phyloP scores from a whole-genome alignment of 129 eudicot species.

The Cynara cardunculus region DNA sequence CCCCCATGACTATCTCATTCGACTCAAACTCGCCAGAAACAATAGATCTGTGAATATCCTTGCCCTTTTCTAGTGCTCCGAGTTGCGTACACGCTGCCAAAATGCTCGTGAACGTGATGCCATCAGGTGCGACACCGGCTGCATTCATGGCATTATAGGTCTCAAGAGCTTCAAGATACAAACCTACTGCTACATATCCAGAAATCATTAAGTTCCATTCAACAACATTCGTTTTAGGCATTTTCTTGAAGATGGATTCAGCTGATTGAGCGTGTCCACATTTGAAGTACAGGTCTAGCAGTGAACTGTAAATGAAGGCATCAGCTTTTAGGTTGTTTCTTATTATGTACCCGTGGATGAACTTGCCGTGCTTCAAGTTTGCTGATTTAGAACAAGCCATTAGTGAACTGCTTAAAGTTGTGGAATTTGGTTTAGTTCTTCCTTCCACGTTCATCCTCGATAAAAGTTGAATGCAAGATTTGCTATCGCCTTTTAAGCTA shows the following conservation, averaged over 20 bases:
- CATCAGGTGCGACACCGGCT: conserved; percentile 9
- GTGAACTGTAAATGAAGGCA: conserved; percentile 22
- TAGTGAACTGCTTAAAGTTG: conserved; percentile 24
- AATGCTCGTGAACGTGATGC: conserved; percentile 27
- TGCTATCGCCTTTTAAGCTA: conserved; percentile 30
- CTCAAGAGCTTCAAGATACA: conserved; percentile 29
- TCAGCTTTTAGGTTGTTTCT: conserved; percentile 26
- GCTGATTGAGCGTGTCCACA: conserved; percentile 21
- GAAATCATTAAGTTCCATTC: conserved; percentile 44
- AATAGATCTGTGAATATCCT: conserved; percentile 21
- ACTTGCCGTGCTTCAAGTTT: conserved; percentile 20
- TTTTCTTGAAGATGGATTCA: conserved; percentile 17
- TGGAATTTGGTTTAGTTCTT: conserved; percentile 16
- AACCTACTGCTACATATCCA: conserved; percentile 35
- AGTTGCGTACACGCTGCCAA: conserved; percentile 38
- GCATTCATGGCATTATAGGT: conserved; percentile 14
- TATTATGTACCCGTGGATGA: conserved; percentile 29
- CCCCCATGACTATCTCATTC: conserved; percentile 31
- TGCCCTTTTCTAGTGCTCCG: conserved; percentile 29
- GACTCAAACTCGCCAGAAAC: conserved; percentile 4
- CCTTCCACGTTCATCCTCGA: conserved; percentile 15
- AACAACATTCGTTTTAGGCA: conserved; percentile 26
- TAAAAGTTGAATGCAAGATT: conserved; percentile 27
- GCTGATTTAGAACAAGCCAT: conserved; percentile 36
- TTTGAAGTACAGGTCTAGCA: conserved; percentile 35